phyloP scores from a whole-genome alignment of 2,329 filamentous ascomycete species.

The Ceratocystis lukuohia region DNA sequence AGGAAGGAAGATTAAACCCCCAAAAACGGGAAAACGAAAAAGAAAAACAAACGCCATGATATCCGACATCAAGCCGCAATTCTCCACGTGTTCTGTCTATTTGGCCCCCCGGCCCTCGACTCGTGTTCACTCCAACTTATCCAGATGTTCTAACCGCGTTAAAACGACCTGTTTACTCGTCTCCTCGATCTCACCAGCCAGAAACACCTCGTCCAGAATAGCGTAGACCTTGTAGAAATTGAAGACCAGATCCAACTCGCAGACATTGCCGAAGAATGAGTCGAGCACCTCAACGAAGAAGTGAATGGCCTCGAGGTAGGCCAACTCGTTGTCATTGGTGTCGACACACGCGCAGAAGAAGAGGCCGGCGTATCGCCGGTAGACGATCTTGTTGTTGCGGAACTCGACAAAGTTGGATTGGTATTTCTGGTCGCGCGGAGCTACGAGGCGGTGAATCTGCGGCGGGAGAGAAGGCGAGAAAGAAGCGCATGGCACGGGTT shows the following conservation, averaged over 20 bases:
- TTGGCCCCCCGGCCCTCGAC: not conserved
- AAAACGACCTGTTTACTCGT: conserved; percentile 96
- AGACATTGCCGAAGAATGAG: conserved; percentile 97
- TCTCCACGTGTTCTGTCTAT: not conserved
- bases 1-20: not conserved
- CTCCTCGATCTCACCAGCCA: conserved; percentile 96
- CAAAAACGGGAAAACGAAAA: not conserved
- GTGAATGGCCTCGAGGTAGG: conserved; percentile 93
- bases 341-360: conserved; percentile 99
- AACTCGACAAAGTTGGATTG: conserved; percentile 99
- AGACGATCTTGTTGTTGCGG: conserved; percentile 90
- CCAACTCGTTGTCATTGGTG: conserved; percentile 96
- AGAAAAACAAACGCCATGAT: conserved; percentile 8
- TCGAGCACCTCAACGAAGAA: conserved; percentile 99
- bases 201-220: conserved; percentile 94
- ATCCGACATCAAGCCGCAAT: not conserved
- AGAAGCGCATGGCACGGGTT: not conserved
- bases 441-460: conserved; percentile 89
- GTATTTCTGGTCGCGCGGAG: conserved; percentile 96
- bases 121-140: conserved; percentile 66
- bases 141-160: conserved; percentile 84
- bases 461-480: not conserved
- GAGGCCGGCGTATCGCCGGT: conserved; percentile 89
- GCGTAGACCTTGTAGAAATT: conserved; percentile 87
- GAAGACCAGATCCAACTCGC: conserved; percentile 84